Evolutionary conservation across 495 filamentous ascomycete species (phyloP).

Genomic region (Parachaetomium inaequale): DNA sequence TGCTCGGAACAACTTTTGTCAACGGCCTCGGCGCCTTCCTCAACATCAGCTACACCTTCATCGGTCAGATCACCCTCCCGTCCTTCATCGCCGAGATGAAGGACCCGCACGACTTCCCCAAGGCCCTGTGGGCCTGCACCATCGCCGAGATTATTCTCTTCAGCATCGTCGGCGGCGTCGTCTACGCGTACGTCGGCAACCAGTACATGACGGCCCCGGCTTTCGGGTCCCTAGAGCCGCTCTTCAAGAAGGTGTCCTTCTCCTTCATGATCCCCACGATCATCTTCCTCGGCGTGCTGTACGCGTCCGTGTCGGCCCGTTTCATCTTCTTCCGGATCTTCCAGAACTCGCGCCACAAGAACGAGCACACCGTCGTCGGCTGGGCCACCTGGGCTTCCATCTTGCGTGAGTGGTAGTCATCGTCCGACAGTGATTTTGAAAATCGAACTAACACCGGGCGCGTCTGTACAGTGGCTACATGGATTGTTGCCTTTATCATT

Average conservation of each 20-base stretch:
- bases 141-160: constrained; percentile 82
- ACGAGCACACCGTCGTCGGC: constrained; percentile 72
- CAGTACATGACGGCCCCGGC: constrained; percentile 79
- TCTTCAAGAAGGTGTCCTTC: constrained; percentile 79
- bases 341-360: constrained; percentile 70
- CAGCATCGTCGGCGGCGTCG: constrained; percentile 66
- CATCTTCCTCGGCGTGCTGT: constrained; percentile 84
- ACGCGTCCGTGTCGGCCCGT: constrained; percentile 80
- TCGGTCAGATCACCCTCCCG: constrained; percentile 86
- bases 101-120: constrained; percentile 81
- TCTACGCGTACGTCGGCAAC: constrained; percentile 79
- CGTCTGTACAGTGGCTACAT: constrained; percentile 56
- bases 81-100: constrained; percentile 93
- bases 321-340: constrained; percentile 87
- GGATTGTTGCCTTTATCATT: constrained; percentile 77
- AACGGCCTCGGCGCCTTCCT: constrained; percentile 76
- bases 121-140: constrained; percentile 82
- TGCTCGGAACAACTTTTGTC: constrained; percentile 72
- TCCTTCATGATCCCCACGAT: constrained; percentile 91
- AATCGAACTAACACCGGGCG: background rate
- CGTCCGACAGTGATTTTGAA: background rate
- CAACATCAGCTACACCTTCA: constrained; percentile 90
- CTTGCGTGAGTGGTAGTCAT: constrained; percentile 39
- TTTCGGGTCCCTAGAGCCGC: constrained; percentile 70
- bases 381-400: constrained; percentile 73